phyloP scores from a whole-genome alignment of 176 grass and related monocot genomes.

The Echinochloa phyllopogon region DNA sequence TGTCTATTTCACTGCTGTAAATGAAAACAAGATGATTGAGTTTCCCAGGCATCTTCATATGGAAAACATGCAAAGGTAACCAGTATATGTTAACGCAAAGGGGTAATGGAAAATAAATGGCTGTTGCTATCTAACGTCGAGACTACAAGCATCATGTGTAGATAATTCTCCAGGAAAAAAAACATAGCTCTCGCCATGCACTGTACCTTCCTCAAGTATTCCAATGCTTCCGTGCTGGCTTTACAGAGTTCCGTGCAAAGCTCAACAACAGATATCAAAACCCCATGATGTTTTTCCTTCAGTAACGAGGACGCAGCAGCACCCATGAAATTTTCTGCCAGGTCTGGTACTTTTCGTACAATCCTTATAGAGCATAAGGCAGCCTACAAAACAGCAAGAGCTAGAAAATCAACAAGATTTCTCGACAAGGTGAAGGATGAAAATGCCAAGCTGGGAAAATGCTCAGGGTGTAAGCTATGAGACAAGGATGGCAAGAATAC shows the following conservation, averaged over 20 bases:
- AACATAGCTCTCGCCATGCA: background rate
- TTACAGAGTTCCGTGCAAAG: conserved; percentile 97
- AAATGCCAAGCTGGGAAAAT: background rate
- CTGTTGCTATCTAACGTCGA: background rate
- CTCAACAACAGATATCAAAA: conserved; percentile 88
- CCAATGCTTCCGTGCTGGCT: conserved; percentile 78
- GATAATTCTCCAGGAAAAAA: conserved; percentile 1
- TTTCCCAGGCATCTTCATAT: background rate
- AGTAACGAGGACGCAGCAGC: conserved; percentile 76
- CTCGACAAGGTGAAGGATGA: background rate
- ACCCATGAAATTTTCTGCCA: conserved; percentile 88
- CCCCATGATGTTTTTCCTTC: conserved; percentile 97
- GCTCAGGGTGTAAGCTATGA: conserved; percentile 5
- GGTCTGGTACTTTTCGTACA: conserved; percentile 93
- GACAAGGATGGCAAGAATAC: background rate
- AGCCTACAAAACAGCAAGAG: conserved; percentile 63
- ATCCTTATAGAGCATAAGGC: conserved; percentile 95
- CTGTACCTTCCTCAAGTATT: conserved; percentile 85
- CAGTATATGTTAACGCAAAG: background rate
- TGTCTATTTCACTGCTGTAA: background rate
- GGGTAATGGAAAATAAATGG: background rate
- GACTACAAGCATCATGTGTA: background rate
- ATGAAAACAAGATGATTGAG: background rate
- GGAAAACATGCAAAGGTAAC: conserved; percentile 14
- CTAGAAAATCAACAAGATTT: conserved; percentile 34